Percentiles rank a stretch among this genome's conserved stretches.
Conservation (phyloP, 805 yeast genomes). For the Starmerella bacillaris region DNA sequence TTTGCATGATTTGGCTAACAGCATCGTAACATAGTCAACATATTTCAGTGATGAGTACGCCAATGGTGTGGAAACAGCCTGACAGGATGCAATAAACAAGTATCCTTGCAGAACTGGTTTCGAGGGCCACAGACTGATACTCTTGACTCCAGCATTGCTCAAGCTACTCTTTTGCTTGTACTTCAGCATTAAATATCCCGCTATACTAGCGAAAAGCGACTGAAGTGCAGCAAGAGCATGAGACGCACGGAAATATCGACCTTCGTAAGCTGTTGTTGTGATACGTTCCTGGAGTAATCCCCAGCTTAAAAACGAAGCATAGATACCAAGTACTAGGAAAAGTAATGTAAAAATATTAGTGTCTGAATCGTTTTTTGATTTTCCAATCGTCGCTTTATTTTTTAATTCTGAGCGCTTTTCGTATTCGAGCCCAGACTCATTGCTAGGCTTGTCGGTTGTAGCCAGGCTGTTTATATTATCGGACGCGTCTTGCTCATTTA, state of each 20-base stretch:
- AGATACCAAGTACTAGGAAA: constrained; percentile 44
- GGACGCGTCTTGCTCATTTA: no score
- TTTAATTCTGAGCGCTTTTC: no score
- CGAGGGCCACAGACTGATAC: no score
- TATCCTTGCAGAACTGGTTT: constrained; percentile 12
- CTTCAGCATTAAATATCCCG: constrained; percentile 45
- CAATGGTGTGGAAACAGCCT: constrained; percentile 65
- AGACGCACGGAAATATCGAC: constrained; percentile 50
- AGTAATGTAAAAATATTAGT: no score
- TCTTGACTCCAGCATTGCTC: constrained; percentile 13
- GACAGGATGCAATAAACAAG: constrained; percentile 30
- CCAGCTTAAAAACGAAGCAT: constrained; percentile 79
- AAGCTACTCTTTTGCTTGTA: no score
- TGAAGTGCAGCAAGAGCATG: constrained; percentile 62
- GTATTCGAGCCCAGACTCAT: no score
- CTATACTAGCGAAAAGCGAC: constrained; percentile 48
- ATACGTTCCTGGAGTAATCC: constrained; percentile 80
- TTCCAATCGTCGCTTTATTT: no score
- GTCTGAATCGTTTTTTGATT: no score
- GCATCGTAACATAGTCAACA: constrained; percentile 68
- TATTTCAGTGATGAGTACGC: constrained; percentile 63
- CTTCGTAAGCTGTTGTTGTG: constrained; percentile 50
- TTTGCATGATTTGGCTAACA: constrained; percentile 84
- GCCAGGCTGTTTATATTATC: no score
- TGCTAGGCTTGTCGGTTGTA: no score